Conservation (phyloP, 2,329 filamentous ascomycete genomes). For the Fusarium coffeatum region DNA sequence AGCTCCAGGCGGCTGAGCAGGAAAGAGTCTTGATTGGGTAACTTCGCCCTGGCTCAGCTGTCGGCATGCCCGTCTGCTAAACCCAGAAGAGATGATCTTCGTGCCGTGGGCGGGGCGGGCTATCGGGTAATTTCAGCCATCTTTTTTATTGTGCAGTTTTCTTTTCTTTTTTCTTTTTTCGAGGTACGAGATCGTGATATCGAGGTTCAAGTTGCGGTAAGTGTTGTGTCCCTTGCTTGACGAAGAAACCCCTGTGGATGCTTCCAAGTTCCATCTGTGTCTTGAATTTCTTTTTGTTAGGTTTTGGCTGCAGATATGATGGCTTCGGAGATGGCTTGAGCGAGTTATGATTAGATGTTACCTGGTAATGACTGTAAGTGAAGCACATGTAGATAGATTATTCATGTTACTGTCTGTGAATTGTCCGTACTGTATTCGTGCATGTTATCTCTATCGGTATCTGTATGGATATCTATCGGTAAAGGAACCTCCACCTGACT, state of each 20-base stretch:
- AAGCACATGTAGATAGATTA: background rate
- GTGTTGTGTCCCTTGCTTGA: constrained; percentile 1
- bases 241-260: background rate
- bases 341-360: background rate
- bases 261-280: background rate
- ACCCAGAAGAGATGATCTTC: constrained; percentile 38
- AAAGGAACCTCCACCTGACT: background rate
- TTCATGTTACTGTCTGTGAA: background rate
- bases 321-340: constrained; percentile 33
- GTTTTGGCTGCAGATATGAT: constrained; percentile 27
- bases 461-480: background rate
- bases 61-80: constrained; percentile 46
- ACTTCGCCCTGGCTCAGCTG: constrained; percentile 39
- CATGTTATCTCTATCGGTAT: background rate
- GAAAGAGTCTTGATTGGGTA: constrained; percentile 28
- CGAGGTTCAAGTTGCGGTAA: background rate
- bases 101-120: constrained; percentile 32
- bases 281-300: background rate
- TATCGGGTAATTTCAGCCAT: constrained; percentile 41
- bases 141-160: background rate
- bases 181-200: constrained; percentile 1
- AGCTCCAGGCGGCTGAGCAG: constrained; percentile 28
- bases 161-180: constrained; percentile 3
- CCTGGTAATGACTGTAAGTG: background rate
- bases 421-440: background rate